These are phyloP conservation scores for Triadica sebifera DNA, from an alignment of 345 rosid species.

Conservation along the genomic window DNA sequence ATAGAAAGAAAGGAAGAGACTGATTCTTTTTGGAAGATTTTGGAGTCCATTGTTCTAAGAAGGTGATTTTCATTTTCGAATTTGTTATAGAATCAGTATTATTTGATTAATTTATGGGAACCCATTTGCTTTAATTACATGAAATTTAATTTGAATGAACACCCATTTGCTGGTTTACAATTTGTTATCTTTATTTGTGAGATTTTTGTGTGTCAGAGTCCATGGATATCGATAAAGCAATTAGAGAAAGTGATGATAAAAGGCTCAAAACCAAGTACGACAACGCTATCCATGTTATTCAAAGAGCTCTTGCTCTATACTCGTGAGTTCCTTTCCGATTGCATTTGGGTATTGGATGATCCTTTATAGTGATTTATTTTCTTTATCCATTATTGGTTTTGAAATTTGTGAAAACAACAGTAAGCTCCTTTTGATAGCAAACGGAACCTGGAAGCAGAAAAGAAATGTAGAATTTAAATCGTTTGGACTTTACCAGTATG, in stretches of 20 bases:
- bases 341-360: conserved; percentile 2
- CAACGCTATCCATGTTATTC: conserved; percentile 83
- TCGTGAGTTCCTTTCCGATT: conserved; percentile 50
- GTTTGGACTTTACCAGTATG: neutral
- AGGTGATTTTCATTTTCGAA: conserved; percentile 7
- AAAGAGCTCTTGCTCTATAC: conserved; percentile 84
- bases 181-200: conserved; percentile 9
- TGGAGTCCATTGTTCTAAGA: conserved; percentile 11
- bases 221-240: conserved; percentile 93
- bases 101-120: neutral
- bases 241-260: conserved; percentile 73
- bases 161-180: conserved; percentile 4
- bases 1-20: neutral
- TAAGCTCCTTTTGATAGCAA: neutral
- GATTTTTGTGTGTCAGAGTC: conserved; percentile 24
- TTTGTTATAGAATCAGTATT: neutral
- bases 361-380: neutral
- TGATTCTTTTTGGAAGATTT: neutral
- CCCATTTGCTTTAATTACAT: conserved; percentile 10
- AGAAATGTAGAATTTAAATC: too few relatives aligned
- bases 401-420: conserved; percentile 4
- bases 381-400: neutral
- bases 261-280: conserved; percentile 91
- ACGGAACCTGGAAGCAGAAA: neutral
- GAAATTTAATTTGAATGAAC: neutral